Evolutionary conservation across 202 grass and related monocot species (phyloP), one percentile per base, ranked within the genome.

Genomic region (Carex arenaria): DNA sequence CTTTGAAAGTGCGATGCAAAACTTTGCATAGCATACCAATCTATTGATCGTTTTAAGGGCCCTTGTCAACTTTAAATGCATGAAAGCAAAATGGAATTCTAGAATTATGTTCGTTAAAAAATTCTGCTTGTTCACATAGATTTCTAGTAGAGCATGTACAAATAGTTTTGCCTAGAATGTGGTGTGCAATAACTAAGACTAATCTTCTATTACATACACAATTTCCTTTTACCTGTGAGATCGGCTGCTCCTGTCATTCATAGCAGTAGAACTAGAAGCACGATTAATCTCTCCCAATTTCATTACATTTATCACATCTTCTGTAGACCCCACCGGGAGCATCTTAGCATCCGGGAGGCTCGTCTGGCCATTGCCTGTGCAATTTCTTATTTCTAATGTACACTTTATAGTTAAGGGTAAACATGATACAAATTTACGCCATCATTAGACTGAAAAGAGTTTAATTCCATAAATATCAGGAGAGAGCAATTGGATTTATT

Each of bases 291-390:
- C 92, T 2, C 90, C 92, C 87, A 91, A 78, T 7, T 84, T 86
- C 94, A 97, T 97, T 72, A 93, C 74, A 82, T 93, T 88, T 52
- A 97, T 89, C 83, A 97, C 90, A 88, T 97, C 94, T 86, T 80
- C 81, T 67, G 92, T 90, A 53, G 94, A 93, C 71, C 89, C 89
- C 55, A 94, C 94, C 61, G 68, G 85, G 47, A 79, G 85, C 62
- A 90, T 87, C 53, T 65, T 97, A 55, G 90, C 94, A 85, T 93
- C 89, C 54, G 92, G 90, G 88, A 94, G 90, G 79, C 85, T 94
- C 74, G 88, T 80, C 53, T 85, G 60, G 87, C 88, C 88, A 82
- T 85, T 87, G 67, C 77, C 81, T 79, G 82, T 85, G 63, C 82
- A 88, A 73, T 76, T 89, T 84, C 90, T 92, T 81, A 97, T 94